phyloP scores from a whole-genome alignment of 2,329 filamentous ascomycete genomes.

The Ceratocystis smalleyi region DNA sequence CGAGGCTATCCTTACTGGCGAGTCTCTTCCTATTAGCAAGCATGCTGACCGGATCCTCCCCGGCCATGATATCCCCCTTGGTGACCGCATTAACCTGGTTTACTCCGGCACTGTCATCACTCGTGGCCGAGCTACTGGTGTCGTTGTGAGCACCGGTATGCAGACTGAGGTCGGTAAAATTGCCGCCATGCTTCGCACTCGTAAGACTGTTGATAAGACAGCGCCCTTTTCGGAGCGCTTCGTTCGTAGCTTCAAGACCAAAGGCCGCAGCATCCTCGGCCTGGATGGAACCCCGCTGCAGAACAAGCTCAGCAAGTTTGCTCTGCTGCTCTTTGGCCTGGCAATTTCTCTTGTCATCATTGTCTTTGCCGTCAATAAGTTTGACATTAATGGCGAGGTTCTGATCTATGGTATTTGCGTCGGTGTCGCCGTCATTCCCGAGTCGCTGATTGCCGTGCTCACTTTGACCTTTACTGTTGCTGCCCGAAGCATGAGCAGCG shows the following conservation, averaged over 20 bases:
- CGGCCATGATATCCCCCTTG: slow-evolving; percentile 41
- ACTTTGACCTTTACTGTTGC: slow-evolving; percentile 57
- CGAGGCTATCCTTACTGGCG: slow-evolving; percentile 58
- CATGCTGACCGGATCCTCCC: slow-evolving; percentile 40
- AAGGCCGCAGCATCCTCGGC: slow-evolving; percentile 41
- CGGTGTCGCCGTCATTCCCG: slow-evolving; percentile 48
- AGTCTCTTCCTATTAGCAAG: slow-evolving; percentile 55
- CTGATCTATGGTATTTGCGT: slow-evolving; percentile 47
- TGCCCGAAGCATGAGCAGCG: slow-evolving; percentile 47
- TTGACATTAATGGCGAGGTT: slow-evolving; percentile 38
- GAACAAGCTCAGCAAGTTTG: slow-evolving; percentile 71
- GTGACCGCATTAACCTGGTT: slow-evolving; percentile 54
- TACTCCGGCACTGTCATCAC: slow-evolving; percentile 60
- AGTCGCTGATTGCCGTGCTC: slow-evolving; percentile 52
- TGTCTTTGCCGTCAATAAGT: slow-evolving; percentile 44
- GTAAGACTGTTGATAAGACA: slow-evolving; percentile 30
- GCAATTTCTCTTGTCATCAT: slow-evolving; percentile 46
- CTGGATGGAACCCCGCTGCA: slow-evolving; percentile 69
- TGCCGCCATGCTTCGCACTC: slow-evolving; percentile 49
- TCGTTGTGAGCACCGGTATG: slow-evolving; percentile 58
- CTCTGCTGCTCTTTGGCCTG: slow-evolving; percentile 61
- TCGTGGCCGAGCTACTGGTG: slow-evolving; percentile 51
- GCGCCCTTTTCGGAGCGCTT: slow-evolving; percentile 29
- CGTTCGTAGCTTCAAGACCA: slow-evolving; percentile 29
- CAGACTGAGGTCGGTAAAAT: slow-evolving; percentile 61